phyloP scores from a whole-genome alignment of 2,329 filamentous ascomycete genomes.

The Podosphaera aphanis region DNA sequence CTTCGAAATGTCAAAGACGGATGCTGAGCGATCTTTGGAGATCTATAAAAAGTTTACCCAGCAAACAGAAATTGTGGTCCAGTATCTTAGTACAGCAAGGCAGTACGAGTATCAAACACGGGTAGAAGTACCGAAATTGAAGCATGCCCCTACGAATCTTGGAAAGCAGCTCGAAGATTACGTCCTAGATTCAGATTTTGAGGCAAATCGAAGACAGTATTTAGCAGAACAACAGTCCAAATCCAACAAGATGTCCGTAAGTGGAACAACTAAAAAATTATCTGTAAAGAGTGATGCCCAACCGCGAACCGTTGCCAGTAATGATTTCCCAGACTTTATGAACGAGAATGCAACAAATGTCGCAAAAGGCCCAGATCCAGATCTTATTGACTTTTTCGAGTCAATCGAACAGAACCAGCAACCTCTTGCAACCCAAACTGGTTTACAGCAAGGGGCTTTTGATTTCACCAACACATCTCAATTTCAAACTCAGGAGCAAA shows the following conservation, averaged over 20 bases:
- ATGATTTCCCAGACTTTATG: conserved; percentile 13
- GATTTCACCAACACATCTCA: conserved; percentile 14
- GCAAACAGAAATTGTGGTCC: conserved; percentile 80
- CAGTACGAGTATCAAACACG: conserved; percentile 82
- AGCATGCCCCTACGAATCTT: conserved; percentile 84
- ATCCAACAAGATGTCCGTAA: conserved; percentile 16
- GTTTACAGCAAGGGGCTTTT: conserved; percentile 14
- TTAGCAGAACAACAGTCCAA: conserved; percentile 65
- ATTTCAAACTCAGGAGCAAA: conserved; percentile 18
- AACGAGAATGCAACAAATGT: conserved; percentile 17
- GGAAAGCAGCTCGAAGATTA: conserved; percentile 84
- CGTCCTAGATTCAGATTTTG: conserved; percentile 81
- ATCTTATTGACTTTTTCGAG: conserved; percentile 86
- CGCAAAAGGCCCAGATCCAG: conserved; percentile 41
- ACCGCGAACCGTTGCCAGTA: conserved; percentile 9
- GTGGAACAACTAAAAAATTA: conserved; percentile 19
- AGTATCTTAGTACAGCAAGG: conserved; percentile 67
- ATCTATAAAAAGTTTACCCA: conserved; percentile 84
- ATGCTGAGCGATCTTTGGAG: conserved; percentile 73
- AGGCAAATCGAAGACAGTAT: conserved; percentile 78
- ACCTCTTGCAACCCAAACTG: conserved; percentile 29
- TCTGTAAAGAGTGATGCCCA: conserved; percentile 16
- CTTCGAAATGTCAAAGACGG: conserved; percentile 89
- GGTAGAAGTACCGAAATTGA: conserved; percentile 86
- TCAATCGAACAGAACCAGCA: conserved; percentile 80